These are phyloP conservation scores for Sclerospora graminicola DNA, from an alignment of 352 stramenopile species.

Conservation along the genomic window DNA sequence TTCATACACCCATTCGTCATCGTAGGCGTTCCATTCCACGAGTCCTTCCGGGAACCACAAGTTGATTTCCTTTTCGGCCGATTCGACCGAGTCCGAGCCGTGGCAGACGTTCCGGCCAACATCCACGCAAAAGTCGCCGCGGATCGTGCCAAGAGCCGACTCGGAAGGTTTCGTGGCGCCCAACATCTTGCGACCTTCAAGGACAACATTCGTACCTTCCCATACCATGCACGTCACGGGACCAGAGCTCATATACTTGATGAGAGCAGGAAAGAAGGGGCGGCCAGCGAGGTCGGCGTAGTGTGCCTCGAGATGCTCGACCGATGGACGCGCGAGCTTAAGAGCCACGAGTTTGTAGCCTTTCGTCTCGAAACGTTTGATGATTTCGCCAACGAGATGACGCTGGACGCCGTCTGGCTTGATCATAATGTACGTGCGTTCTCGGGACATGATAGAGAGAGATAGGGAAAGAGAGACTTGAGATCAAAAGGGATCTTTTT, in stretches of 20 bases:
- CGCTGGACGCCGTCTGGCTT: constrained; percentile 93
- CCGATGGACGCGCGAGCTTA: constrained; percentile 89
- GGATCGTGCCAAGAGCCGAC: constrained; percentile 89
- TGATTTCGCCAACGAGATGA: constrained; percentile 90
- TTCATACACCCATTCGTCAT: constrained; percentile 96
- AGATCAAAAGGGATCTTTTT: not conserved
- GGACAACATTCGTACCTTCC: constrained; percentile 90
- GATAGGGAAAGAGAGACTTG: constrained; percentile 1
- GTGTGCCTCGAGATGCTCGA: constrained; percentile 87
- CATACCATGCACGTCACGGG: constrained; percentile 94
- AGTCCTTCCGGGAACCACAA: constrained; percentile 97
- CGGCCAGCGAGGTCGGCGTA: constrained; percentile 89
- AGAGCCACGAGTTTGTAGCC: constrained; percentile 92
- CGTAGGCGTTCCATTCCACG: constrained; percentile 83
- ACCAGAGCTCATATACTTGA: constrained; percentile 88
- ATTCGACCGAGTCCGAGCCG: constrained; percentile 94
- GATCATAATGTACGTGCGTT: constrained; percentile 93
- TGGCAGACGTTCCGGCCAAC: constrained; percentile 90
- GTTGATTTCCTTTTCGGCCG: constrained; percentile 95
- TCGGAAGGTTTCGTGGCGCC: constrained; percentile 91
- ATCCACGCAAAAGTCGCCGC: constrained; percentile 90
- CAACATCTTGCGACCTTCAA: constrained; percentile 92
- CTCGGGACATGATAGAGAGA: constrained; percentile 67
- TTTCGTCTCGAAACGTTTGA: constrained; percentile 93
- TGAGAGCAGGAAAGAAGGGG: constrained; percentile 88